Percentiles rank a stretch among this genome's conserved stretches.
Conservation (phyloP, 805 yeast species). For the Pichia sporocuriosa region DNA sequence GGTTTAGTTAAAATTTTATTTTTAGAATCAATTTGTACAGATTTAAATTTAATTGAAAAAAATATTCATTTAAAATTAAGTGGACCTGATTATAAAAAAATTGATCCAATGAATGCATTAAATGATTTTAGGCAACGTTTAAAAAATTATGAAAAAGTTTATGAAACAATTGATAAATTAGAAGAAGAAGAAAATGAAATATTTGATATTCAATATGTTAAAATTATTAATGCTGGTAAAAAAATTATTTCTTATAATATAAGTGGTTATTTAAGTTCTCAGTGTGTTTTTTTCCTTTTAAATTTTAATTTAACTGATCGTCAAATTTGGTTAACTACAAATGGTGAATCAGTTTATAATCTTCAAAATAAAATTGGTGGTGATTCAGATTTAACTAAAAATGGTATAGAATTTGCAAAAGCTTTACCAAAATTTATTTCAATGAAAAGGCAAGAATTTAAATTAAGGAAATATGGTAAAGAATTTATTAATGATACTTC, state of each 20-base stretch:
- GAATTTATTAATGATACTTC: conserved; percentile 27
- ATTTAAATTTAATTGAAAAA: conserved; percentile 68
- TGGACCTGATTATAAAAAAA: conserved; percentile 87
- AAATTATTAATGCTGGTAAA: conserved; percentile 57
- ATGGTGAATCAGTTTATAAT: conserved; percentile 29
- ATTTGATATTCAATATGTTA: conserved; percentile 48
- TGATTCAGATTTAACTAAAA: conserved; percentile 25
- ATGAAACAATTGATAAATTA: conserved; percentile 77
- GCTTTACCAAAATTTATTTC: conserved; percentile 31
- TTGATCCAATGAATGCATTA: conserved; percentile 76
- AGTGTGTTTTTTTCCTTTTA: conserved; percentile 46
- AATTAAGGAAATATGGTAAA: conserved; percentile 28
- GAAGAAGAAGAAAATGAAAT: conserved; percentile 38
- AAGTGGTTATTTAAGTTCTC: conserved; percentile 51
- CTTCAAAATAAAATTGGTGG: conserved; percentile 27
- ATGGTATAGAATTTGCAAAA: conserved; percentile 28
- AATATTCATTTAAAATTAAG: conserved; percentile 79
- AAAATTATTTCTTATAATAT: conserved; percentile 51
- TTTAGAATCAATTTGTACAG: conserved; percentile 78
- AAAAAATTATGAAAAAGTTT: conserved; percentile 78
- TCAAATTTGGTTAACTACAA: conserved; percentile 32
- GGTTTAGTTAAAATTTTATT: conserved; percentile 35
- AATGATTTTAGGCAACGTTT: conserved; percentile 78
- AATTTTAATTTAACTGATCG: conserved; percentile 34
- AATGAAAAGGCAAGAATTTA: conserved; percentile 30